Evolutionary conservation across 2,329 filamentous ascomycete genomes (phyloP).

Genomic region (Chalara sp.): DNA sequence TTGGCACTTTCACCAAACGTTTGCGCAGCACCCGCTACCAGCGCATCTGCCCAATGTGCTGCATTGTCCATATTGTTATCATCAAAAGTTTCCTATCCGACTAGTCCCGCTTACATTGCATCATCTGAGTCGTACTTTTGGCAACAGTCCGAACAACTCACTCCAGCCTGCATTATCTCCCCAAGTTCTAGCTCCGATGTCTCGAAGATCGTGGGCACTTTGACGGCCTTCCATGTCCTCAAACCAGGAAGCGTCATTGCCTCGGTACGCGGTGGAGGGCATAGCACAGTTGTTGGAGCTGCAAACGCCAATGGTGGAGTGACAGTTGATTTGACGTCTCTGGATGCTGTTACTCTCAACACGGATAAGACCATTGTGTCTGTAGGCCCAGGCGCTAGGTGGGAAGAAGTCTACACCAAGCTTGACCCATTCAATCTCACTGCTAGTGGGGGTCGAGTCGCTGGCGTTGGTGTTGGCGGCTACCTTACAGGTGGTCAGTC

Average conservation of each 20-base stretch:
- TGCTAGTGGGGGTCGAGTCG: conserved; percentile 10
- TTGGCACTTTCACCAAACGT: no score
- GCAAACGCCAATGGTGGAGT: conserved; percentile 13
- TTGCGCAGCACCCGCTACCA: no score
- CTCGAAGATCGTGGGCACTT: no score
- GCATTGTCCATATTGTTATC: no score
- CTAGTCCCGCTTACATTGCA: no score
- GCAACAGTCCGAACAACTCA: no score
- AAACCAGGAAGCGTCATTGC: conserved; percentile 15
- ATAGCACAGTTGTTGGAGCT: conserved; percentile 15
- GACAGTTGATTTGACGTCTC: conserved; percentile 9
- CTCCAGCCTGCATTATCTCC: conserved; percentile 8
- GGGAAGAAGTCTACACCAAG: conserved; percentile 12
- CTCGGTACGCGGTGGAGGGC: conserved; percentile 33
- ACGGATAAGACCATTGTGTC: conserved; percentile 7
- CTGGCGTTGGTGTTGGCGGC: conserved; percentile 11
- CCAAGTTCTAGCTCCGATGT: conserved; percentile 6
- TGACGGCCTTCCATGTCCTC: conserved; percentile 2
- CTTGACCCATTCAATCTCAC: conserved; percentile 7
- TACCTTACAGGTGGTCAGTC: conserved; percentile 9
- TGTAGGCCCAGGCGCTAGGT: conserved; percentile 13
- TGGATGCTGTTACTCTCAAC: conserved; percentile 6
- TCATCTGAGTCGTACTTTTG: no score
- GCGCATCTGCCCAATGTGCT: no score
- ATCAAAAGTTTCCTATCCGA: no score